Evolutionary conservation across 1,284 basidiomycete genomes (phyloP), one percentile per base, ranked within the genome.

Genomic region (Pseudomicrostroma phylloplanum): DNA sequence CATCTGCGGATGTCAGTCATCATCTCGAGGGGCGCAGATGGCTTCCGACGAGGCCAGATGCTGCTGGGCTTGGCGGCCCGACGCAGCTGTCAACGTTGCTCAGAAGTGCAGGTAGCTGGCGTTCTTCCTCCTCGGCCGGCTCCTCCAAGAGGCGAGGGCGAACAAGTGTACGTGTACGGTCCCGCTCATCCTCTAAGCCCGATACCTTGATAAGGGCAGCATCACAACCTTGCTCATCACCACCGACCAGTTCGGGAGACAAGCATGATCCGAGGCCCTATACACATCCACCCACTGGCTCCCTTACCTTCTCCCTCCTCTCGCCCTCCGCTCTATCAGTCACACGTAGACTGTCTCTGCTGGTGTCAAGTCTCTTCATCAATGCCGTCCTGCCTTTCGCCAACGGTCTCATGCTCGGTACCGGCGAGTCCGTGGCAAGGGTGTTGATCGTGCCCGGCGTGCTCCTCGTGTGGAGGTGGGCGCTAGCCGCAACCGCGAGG

Each of bases 371-470:
- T 11, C 46, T 48, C n/a, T n/a, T 23, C 17, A 23, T 48, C n/a
- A 48, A 48, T 12, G 46, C 12, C 23, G 17, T n/a, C 12, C 12
- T 48, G 23, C 46, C 46, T 11, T 48, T 48, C 23, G 46, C 23
- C 46, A 48, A 48, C 46, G 46, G 46, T 23, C 3, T 48, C 46
- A 48, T 48, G 46, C 23, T 48, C 17, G 46, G 46, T n/a, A 48
- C 46, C 17, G 46, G 46, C 7, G 46, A 48, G 12, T n/a, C 23
- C 23, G 46, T 48, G 17, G 46, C 46, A 11, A 48, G 46, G 12
- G 46, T 11, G 4, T 7, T 48, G 12, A n/a, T 48, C 12, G 46
- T 48, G 4, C 46, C 46, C 7, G 23, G n/a, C 4, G 17, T 48
- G 46, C 46, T 48, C n/a, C 4, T 48, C 3, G 46, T n/a, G 23